phyloP scores from a whole-genome alignment of 2,329 filamentous ascomycete genomes.

The Phialophora verrucosa region DNA sequence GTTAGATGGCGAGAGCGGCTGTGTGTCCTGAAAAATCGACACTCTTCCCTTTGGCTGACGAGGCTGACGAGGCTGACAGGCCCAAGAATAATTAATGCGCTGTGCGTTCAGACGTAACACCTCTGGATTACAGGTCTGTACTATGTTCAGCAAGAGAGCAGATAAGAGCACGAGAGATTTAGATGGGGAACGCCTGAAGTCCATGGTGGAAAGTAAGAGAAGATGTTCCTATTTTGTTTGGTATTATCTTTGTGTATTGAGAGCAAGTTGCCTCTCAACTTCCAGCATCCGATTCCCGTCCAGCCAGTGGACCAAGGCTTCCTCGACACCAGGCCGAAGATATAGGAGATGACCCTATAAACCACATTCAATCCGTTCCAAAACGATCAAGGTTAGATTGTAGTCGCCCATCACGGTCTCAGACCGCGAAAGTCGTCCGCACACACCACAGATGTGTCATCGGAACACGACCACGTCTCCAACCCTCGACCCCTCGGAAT shows the following conservation, averaged over 20 bases:
- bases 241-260: conserved; percentile 46
- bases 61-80: background rate
- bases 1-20: background rate
- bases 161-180: background rate
- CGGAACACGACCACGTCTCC: conserved; percentile 25
- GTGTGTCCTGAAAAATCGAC: background rate
- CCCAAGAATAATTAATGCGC: background rate
- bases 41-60: background rate
- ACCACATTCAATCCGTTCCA: conserved; percentile 33
- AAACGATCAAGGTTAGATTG: conserved; percentile 2
- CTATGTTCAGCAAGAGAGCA: background rate
- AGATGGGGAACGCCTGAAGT: background rate
- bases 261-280: conserved; percentile 38
- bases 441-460: conserved; percentile 41
- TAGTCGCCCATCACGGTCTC: conserved; percentile 41
- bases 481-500: conserved; percentile 14
- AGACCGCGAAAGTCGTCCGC: conserved; percentile 44
- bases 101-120: background rate
- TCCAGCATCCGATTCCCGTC: conserved; percentile 59
- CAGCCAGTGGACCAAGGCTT: conserved; percentile 46
- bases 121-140: background rate
- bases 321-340: conserved; percentile 55
- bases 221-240: conserved; percentile 42
- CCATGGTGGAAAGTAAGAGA: conserved; percentile 21
- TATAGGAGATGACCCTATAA: conserved; percentile 62